Evolutionary conservation across 495 filamentous ascomycete genomes (phyloP), one percentile per base, ranked within the genome.

Genomic region (Penicillium ucsense): DNA sequence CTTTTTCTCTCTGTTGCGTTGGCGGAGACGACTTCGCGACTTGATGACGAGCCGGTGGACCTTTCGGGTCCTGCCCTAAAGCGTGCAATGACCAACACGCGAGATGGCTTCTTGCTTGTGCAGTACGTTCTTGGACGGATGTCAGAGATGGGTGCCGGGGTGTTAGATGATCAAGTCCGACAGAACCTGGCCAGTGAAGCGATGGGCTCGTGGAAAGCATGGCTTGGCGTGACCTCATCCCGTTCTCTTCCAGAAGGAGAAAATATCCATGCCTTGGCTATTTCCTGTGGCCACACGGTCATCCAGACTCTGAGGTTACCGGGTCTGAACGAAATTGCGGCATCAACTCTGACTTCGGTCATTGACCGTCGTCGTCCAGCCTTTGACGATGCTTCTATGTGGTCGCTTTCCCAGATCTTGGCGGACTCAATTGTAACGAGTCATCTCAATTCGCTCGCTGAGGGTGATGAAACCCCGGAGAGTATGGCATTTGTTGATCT

Each of bases 1-100:
- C 69, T 90, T 8, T 88, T 85, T 73, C 91, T 95, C 57, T 77
- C 79, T 3, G 73, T 77, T 40, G 77, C 75, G 10, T 63, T 95
- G 6, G 85, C 83, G 3, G 87, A 94, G 53, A 89, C 95, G 53
- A 79, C 51, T 29, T 34, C 53, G n/a, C 47, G 56, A 10, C 37
- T 60, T 3, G 56, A 60, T 8, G 43, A 48, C 6, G 56, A 60
- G 11, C 53, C 59, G 10, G 48, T 56, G 2, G 53, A 54, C n/a
- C 38, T 51, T n/a, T 34, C 46, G 9, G 53, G 45, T 0, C 44
- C 49, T 6, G 48, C 40, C n/a, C 45, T 57, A 37, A 42, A 49
- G 44, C 51, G 56, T 29, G 47, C 52, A 0, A 51, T 54, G n/a
- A 50, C 55, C 29, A 74, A 71, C 46, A 58, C 62, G 32, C 49